These are phyloP conservation scores for Pleurotus sapidus DNA, from an alignment of 768 basidiomycete genomes.

Conservation along the genomic window DNA sequence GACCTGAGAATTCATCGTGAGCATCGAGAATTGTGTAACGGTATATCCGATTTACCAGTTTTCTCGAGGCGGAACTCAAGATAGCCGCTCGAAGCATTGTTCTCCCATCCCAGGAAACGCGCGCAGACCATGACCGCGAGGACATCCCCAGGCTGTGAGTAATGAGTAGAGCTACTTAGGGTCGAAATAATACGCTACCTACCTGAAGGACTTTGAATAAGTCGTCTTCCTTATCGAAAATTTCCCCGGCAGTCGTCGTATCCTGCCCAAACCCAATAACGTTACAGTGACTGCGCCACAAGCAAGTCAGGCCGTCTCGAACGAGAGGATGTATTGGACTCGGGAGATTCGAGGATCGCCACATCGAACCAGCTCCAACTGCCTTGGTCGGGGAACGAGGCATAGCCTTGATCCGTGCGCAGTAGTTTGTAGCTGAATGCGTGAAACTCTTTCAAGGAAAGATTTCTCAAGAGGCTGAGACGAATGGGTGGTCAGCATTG, in stretches of 20 bases:
- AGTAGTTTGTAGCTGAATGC: conserved; percentile 23
- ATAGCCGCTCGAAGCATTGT: conserved; percentile 22
- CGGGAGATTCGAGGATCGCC: conserved; percentile 22
- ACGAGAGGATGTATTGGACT: conserved; percentile 18
- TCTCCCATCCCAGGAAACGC: conserved; percentile 26
- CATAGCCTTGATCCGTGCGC: conserved; percentile 20
- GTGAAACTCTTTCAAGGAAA: not conserved
- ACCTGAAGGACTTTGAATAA: conserved; percentile 18
- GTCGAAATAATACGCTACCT: no score
- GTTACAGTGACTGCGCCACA: conserved; percentile 27
- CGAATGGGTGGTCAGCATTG: no score
- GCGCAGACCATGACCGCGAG: conserved; percentile 28
- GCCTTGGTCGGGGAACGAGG: conserved; percentile 10
- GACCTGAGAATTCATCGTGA: no score
- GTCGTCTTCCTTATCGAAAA: conserved; percentile 16
- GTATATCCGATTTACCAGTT: conserved; percentile 9
- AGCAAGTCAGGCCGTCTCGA: conserved; percentile 20
- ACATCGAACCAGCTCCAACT: conserved; percentile 33
- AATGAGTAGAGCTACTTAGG: not conserved
- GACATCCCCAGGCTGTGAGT: conserved; percentile 23
- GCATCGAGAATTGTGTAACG: no score
- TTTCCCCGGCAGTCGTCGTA: conserved; percentile 13
- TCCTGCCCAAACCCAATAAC: conserved; percentile 11
- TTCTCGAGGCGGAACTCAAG: conserved; percentile 26
- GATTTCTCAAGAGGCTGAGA: not conserved